Base-by-base conservation (phyloP, 768 basidiomycete genomes). In the Pisolithus sp. region DNA sequence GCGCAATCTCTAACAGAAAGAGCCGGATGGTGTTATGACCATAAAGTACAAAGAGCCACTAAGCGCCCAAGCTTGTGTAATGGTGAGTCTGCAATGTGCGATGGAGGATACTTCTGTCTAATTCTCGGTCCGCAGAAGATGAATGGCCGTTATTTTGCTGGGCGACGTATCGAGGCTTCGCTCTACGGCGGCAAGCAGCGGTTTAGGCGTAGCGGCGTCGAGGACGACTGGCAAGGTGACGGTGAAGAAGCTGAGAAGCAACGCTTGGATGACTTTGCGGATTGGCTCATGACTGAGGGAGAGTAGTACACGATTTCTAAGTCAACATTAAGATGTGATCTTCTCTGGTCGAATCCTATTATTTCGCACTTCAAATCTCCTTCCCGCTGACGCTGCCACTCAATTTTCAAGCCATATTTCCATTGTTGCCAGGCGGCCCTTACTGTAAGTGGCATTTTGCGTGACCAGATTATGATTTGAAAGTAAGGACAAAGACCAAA, bases 11-110 rank as follows among this genome's bases (percentile, higher is more conserved):
- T 15, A 34, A 5, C 69, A 99, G 93, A 82, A 86, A 76, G 96
- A 99, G 67, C 70, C 81, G 31, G 92, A 95, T 36, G 95, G 96
- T 4, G 71, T 98, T 55, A 97, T 98, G 83, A 94, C 93, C 0
- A 85, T 98, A 55, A 96, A 97, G 60, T 99, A 97, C 74, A 83
- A 83, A 52, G 94, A 97, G 61, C 79, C 89, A 13, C 59, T 95
- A n/a, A 82, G 91, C 52, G 96, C 96, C 5, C 86, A 94, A 67
- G 95, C 93, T 4, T 99, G 95, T 60, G 73, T 99, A 18, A 53
- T 92, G 54, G 93, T 89, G 57, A 57, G 86, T 75, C 26, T 13
- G n/a, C 18, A 3, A 21, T 13, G n/a, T 24, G 37, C 8, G 7
- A 21, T 47, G 3, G 17, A 45, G 12, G n/a, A n/a, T 36, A 10